Base-by-base conservation (phyloP, 2,329 filamentous ascomycete species). In the Stenocarpella maydis region DNA sequence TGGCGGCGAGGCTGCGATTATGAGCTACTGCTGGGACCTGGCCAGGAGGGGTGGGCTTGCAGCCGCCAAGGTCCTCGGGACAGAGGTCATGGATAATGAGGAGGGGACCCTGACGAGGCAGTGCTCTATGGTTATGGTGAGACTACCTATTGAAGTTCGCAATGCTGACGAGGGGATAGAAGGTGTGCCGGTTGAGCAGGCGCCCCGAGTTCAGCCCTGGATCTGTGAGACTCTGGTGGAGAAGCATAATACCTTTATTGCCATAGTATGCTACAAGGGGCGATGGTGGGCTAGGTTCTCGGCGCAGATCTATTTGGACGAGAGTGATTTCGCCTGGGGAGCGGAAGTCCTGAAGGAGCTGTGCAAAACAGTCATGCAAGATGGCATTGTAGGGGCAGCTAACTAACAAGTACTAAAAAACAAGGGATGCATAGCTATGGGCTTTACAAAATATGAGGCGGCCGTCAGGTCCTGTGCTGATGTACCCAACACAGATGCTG, bases 251-350 rank as follows among this genome's bases (percentile, higher is more conserved):
- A 96, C 93, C 0, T 95, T 93, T 74, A 80, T 96, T 64, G 84
- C 90, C 1, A 76, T 92, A 2, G 88, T 89, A 68, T 79, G 85
- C 14, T 89, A 94, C 73, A 84, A 80, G 0, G 86, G 85, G 0
- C 83, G 84, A 64, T 87, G 90, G 77, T 97, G 92, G 92, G 83
- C 86, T 0, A 83, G 95, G 55, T 76, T 97, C 54, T 94, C 91
- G 76, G 93, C 88, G 14, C 94, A 97, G 83, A 86, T 96, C 0
- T 98, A 95, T 77, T 80, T 98, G 21, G 93, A 93, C 28, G 77
- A 90, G 72, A 84, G 84, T 15, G 94, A 98, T 78, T 97, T 96
- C 76, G 87, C 91, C 76, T 92, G 87, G 87, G 85, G 86, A 5
- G 92, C 85, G 0, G 77, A 82, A 61, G 81, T 86, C 17, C 78